These are phyloP conservation scores for Oenanthe javanica DNA, from an alignment of 140 eudicot genomes.

Conservation along the genomic window DNA sequence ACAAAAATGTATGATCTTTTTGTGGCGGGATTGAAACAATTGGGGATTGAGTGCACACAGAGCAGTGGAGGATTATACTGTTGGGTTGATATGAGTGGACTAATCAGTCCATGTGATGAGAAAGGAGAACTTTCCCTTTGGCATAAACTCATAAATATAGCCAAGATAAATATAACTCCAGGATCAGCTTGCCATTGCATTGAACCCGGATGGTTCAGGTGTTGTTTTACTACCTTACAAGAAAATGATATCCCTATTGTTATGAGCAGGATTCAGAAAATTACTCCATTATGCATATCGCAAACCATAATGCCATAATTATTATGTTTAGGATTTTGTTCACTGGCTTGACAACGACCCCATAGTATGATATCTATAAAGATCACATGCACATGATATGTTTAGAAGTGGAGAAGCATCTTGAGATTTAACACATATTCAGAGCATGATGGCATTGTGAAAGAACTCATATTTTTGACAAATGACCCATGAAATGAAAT, in stretches of 20 bases:
- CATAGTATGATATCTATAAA: not conserved
- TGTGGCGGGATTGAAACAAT: constrained; percentile 55
- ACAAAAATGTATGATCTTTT: constrained; percentile 37
- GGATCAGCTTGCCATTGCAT: constrained; percentile 96
- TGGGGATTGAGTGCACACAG: constrained; percentile 64
- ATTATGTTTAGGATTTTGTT: not conserved
- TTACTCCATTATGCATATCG: constrained; percentile 58
- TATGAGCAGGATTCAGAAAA: constrained; percentile 52
- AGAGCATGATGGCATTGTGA: not conserved
- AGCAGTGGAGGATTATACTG: constrained; percentile 90
- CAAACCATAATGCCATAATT: not conserved
- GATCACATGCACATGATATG: not conserved
- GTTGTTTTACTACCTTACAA: constrained; percentile 69
- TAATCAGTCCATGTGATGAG: constrained; percentile 64
- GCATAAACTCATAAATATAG: constrained; percentile 70
- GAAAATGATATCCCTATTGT: constrained; percentile 61
- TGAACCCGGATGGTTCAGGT: constrained; percentile 99
- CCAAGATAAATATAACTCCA: constrained; percentile 68
- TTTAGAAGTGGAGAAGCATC: not conserved
- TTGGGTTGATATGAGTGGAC: constrained; percentile 89
- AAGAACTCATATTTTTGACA: constrained; percentile 2
- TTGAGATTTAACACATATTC: not conserved
- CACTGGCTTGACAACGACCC: too few species aligned
- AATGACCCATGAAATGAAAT: not conserved
- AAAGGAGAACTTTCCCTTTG: constrained; percentile 95